A percentile compares a stretch with the other conserved stretches of the same genome.
Conservation (phyloP, 2,329 filamentous ascomycete genomes). For the Hypoxylon sp. region DNA sequence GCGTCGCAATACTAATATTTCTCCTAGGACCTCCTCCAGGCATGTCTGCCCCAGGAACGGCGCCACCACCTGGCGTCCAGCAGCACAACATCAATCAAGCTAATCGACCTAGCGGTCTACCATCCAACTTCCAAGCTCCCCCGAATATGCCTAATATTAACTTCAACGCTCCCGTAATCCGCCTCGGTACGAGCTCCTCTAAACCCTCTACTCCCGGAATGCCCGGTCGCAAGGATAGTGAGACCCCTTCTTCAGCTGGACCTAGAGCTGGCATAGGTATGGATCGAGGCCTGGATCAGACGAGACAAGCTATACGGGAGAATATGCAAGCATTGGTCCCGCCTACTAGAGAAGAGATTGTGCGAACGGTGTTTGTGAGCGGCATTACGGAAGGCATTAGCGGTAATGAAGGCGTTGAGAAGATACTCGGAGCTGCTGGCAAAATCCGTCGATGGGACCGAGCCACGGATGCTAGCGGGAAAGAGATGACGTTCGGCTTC, state of each 20-base stretch:
- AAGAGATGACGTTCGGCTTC: constrained; percentile 91
- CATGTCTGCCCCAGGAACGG: constrained; percentile 86
- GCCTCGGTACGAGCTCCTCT: constrained; percentile 83
- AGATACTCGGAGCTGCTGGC: constrained; percentile 82
- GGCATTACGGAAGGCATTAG: constrained; percentile 85
- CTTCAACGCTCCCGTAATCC: constrained; percentile 96
- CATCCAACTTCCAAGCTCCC: constrained; percentile 87
- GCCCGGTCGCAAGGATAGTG: constrained; percentile 64
- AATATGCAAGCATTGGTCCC: constrained; percentile 80
- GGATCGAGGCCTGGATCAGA: constrained; percentile 77
- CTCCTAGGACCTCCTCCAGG: constrained; percentile 79
- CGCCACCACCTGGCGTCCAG: constrained; percentile 82
- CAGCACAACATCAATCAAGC: constrained; percentile 81
- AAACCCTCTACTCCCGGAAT: constrained; percentile 67
- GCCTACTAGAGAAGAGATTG: constrained; percentile 89
- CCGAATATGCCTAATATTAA: constrained; percentile 97
- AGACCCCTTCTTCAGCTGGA: constrained; percentile 58
- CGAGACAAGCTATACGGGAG: constrained; percentile 77
- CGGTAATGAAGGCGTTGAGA: constrained; percentile 84
- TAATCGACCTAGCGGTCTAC: constrained; percentile 84
- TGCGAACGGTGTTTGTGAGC: constrained; percentile 91
- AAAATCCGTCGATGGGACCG: constrained; percentile 88
- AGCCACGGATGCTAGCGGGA: constrained; percentile 74
- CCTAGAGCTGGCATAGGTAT: constrained; percentile 68
- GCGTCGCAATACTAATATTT: constrained; percentile 38